Percentiles rank a stretch among this genome's conserved stretches.
These are phyloP conservation scores for Mallotus repandus DNA, from an alignment of 441 rosid species.

Conservation along the genomic window DNA sequence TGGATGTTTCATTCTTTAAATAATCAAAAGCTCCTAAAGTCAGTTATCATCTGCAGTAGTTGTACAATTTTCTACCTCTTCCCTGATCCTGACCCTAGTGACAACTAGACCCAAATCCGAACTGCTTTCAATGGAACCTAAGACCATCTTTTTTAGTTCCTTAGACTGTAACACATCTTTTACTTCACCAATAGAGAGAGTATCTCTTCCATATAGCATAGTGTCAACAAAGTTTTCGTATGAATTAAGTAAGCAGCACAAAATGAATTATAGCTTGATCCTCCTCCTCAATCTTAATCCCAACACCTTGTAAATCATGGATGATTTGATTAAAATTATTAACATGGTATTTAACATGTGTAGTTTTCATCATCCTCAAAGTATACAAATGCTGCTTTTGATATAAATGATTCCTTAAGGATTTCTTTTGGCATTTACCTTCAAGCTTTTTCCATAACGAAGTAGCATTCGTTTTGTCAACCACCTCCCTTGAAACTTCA, in stretches of 20 bases:
- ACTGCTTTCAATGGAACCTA: background rate
- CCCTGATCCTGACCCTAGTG: no score
- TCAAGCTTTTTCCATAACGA: background rate
- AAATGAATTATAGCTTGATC: background rate
- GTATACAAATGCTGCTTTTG: background rate
- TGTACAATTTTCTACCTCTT: no score
- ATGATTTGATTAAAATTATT: background rate
- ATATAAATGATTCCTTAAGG: background rate
- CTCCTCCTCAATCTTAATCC: background rate
- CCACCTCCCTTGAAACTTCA: background rate
- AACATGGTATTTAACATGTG: background rate
- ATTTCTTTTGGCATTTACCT: constrained; percentile 4
- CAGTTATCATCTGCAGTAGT: no score
- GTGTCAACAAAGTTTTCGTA: constrained; percentile 13
- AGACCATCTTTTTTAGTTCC: background rate
- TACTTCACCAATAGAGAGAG: background rate
- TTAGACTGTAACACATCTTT: background rate
- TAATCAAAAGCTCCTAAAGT: no score
- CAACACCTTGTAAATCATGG: background rate
- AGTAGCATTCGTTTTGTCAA: background rate
- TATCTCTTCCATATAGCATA: background rate
- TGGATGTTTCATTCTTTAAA: no score
- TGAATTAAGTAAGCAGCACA: background rate
- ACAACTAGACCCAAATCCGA: no score
- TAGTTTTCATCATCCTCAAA: background rate